phyloP scores from a whole-genome alignment of 179 eudicot genomes.

The Carnegiea gigantea region DNA sequence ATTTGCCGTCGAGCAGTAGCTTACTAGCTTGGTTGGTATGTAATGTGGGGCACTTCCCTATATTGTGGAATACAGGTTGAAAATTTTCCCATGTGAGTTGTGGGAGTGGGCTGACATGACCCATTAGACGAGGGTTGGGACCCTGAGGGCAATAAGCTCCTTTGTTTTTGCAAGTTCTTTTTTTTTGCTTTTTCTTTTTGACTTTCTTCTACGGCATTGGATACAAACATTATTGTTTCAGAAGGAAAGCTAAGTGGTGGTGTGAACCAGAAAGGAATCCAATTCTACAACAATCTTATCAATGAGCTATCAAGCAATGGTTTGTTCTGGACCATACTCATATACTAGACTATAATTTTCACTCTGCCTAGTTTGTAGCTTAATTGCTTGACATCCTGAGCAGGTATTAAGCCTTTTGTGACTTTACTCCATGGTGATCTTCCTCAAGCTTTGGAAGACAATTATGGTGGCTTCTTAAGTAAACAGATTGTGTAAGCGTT shows the following conservation, averaged over 20 bases:
- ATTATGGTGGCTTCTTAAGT: slow-evolving; percentile 44
- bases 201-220: background rate
- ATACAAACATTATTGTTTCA: slow-evolving; percentile 19
- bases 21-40: too few relatives aligned
- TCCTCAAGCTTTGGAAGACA: slow-evolving; percentile 42
- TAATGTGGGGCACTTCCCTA: too few relatives aligned
- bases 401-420: slow-evolving; percentile 40
- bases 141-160: background rate
- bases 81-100: background rate
- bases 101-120: slow-evolving; percentile 5
- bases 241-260: slow-evolving; percentile 49
- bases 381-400: background rate
- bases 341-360: background rate
- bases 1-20: too few relatives aligned
- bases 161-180: background rate
- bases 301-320: slow-evolving; percentile 42
- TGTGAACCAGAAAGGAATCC: slow-evolving; percentile 41
- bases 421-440: slow-evolving; percentile 40
- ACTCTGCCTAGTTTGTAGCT: background rate
- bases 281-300: slow-evolving; percentile 52
- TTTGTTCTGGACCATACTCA: background rate
- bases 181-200: background rate
- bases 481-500: slow-evolving; percentile 37
- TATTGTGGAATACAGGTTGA: background rate
- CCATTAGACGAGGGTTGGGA: slow-evolving; percentile 14